phyloP scores from a whole-genome alignment of 441 rosid species.

The Erysimum cheiri region DNA sequence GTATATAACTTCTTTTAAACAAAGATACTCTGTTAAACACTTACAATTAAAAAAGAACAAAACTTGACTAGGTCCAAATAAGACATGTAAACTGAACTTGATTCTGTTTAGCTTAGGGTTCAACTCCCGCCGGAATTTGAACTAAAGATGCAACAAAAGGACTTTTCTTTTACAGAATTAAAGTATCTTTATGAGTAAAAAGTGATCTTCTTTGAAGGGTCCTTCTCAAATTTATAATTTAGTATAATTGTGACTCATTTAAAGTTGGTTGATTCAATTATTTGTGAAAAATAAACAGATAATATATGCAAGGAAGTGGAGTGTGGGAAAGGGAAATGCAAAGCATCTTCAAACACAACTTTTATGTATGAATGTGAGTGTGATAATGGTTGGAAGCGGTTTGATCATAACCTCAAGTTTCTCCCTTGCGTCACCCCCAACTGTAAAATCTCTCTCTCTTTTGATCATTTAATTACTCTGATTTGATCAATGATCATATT shows the following conservation, averaged over 20 bases:
- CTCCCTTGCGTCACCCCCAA: conserved; percentile 89
- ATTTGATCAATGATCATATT: conserved; percentile 15
- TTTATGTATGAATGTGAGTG: conserved; percentile 65
- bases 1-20: not conserved
- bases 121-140: conserved; percentile 38
- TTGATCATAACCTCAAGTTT: conserved; percentile 56
- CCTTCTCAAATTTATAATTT: conserved; percentile 18
- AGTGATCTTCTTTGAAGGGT: conserved; percentile 12
- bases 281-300: conserved; percentile 44
- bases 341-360: conserved; percentile 48
- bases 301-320: conserved; percentile 58
- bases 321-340: conserved; percentile 86
- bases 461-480: conserved; percentile 9
- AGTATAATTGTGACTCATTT: conserved; percentile 11
- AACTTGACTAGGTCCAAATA: not conserved
- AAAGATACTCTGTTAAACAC: not conserved
- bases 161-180: not conserved
- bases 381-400: conserved; percentile 79
- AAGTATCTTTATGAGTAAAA: conserved; percentile 12
- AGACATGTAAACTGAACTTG: not conserved
- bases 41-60: not conserved
- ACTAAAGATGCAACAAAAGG: conserved; percentile 25
- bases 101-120: not conserved
- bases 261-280: conserved; percentile 22
- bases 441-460: conserved; percentile 53